Evolutionary conservation across 2,329 filamentous ascomycete genomes (phyloP).

Genomic region (Alternaria arbusti): DNA sequence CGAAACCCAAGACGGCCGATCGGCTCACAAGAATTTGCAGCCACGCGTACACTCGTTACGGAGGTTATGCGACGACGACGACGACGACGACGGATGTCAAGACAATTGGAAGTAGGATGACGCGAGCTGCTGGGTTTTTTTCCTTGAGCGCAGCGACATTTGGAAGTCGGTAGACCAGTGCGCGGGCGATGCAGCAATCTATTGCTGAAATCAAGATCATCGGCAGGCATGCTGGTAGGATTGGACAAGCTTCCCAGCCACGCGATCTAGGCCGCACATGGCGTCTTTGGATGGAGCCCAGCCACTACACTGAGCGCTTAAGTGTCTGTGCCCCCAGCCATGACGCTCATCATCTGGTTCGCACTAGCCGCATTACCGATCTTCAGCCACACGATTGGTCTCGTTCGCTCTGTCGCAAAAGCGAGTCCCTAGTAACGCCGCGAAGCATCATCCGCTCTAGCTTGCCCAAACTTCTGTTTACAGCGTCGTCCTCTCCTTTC

Average conservation of each 20-base stretch:
- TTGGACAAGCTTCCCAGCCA: slow-evolving; percentile 2
- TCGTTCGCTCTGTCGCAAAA: neutral
- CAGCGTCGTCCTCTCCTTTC: neutral
- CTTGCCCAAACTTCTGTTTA: slow-evolving; percentile 4
- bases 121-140: neutral
- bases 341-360: slow-evolving; percentile 5
- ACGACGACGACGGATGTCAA: neutral
- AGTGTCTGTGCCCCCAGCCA: neutral
- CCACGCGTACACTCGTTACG: neutral
- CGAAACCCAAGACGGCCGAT: slow-evolving; percentile 14
- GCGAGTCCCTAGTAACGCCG: slow-evolving; percentile 17
- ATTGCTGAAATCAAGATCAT: neutral
- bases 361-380: slow-evolving; percentile 9
- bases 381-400: slow-evolving; percentile 22
- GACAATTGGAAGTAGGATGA: neutral
- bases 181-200: neutral
- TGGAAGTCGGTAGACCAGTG: neutral
- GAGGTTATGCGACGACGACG: neutral
- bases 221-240: slow-evolving; percentile 3
- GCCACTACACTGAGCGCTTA: slow-evolving; percentile 19
- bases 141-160: neutral
- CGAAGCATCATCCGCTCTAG: slow-evolving; percentile 17
- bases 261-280: slow-evolving; percentile 13
- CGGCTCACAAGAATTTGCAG: slow-evolving; percentile 9
- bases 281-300: slow-evolving; percentile 4